Base-by-base conservation (phyloP, 352 stramenopile species). In the Phytophthora hibernalis region DNA sequence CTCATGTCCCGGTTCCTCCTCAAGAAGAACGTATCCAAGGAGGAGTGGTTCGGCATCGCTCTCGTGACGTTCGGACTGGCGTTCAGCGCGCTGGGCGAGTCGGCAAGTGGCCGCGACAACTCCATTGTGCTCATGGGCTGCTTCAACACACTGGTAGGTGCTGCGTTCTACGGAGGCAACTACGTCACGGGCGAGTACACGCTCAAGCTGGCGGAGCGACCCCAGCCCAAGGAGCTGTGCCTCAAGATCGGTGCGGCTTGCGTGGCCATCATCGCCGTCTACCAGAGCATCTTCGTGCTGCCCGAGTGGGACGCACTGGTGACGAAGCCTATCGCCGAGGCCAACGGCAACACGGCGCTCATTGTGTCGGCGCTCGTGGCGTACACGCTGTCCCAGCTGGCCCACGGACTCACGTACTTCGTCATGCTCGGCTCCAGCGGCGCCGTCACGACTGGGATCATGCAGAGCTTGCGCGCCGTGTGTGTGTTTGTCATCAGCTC, bases 401-500 rank as follows among this genome's bases (percentile, higher is more conserved):
- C 86, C 1, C 87, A 96, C 33, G 87, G 85, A 8, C 70, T 92
- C 26, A 96, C 87, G 48, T 96, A 96, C 72, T 96, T 96, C 43
- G 76, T 93, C 62, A 82, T 96, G 72, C 76, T 96, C 15, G 83
- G 80, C 54, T 88, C 85, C 3, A 92, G 85, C 50, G 87, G 87
- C 22, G 87, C 87, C 5, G 85, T 96, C 40, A 96, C 87, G 3
- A 94, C 88, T 1, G 88, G 85, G 22, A 94, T 96, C 68, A 93
- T 96, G 85, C 88, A 96, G 76, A 94, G 85, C 43, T 77, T 96
- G 54, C 88, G 88, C 38, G 88, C 88, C 12, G 88, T 96, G 51
- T 94, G 88, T 56, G 88, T 96, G 20, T 96, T 96, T 57, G 65
- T 70, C 21, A 82, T 96, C 70, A 94, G 85, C 60, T 96, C 88